Evolutionary conservation across 768 basidiomycete genomes (phyloP).

Genomic region (Chalciporus chontae): DNA sequence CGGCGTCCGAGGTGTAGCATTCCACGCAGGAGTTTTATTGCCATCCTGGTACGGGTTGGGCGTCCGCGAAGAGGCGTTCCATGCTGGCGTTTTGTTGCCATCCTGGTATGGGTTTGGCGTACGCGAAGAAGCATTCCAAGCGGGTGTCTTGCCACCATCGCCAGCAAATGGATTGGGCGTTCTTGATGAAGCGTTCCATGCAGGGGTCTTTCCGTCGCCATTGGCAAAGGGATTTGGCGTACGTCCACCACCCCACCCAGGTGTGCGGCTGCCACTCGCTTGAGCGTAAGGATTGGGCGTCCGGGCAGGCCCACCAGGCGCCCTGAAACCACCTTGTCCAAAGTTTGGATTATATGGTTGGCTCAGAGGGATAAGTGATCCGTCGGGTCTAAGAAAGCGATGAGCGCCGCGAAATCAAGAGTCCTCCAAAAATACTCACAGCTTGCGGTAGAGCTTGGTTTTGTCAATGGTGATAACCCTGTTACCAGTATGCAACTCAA

Average conservation of each 20-base stretch:
- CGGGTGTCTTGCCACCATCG: conserved; percentile 64
- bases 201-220: conserved; percentile 56
- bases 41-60: conserved; percentile 51
- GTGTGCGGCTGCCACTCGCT: conserved; percentile 36
- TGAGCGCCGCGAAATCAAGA: conserved; percentile 6
- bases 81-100: conserved; percentile 46
- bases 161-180: conserved; percentile 68
- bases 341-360: conserved; percentile 24
- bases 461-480: conserved; percentile 87
- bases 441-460: conserved; percentile 65
- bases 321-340: conserved; percentile 23
- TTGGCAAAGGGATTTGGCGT: conserved; percentile 68
- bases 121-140: conserved; percentile 56
- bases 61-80: conserved; percentile 46
- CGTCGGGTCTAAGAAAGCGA: conserved; percentile 47
- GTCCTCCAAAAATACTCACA: conserved; percentile 46
- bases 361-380: conserved; percentile 51
- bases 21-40: conserved; percentile 52
- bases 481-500: conserved; percentile 88
- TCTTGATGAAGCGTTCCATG: conserved; percentile 58
- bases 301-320: conserved; percentile 39
- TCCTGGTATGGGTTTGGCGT: conserved; percentile 70
- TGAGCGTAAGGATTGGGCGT: conserved; percentile 47
- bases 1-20: conserved; percentile 47
- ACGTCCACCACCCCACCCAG: conserved; percentile 40